phyloP scores from a whole-genome alignment of 192 early-diverging fungal genomes.

The Coemansia sp. region DNA sequence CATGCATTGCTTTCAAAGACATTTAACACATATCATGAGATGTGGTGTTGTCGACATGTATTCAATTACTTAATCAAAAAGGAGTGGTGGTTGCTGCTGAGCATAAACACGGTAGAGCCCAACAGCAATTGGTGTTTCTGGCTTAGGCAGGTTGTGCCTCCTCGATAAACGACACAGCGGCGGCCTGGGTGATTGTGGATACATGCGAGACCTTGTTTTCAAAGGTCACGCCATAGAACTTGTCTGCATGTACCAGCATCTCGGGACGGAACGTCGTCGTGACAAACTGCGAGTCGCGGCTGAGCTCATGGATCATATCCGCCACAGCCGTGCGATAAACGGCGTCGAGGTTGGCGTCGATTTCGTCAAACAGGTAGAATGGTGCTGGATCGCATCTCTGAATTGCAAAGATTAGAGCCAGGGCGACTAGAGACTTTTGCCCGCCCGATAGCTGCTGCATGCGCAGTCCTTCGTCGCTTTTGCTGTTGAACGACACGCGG shows the following conservation, averaged over 20 bases:
- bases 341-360: conserved; percentile 96
- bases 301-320: conserved; percentile 88
- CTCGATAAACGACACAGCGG: conserved; percentile 63
- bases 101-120: too few species aligned
- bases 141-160: conserved; percentile 22
- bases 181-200: conserved; percentile 66
- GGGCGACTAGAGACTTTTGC: conserved; percentile 96
- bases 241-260: conserved; percentile 84
- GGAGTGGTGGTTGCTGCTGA: too few species aligned
- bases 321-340: conserved; percentile 93
- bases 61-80: too few species aligned
- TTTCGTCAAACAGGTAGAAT: conserved; percentile 99
- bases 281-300: conserved; percentile 88
- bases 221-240: conserved; percentile 98
- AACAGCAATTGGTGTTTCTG: not conserved
- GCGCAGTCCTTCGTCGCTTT: conserved; percentile 76
- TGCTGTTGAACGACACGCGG: conserved; percentile 91
- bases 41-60: too few species aligned
- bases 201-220: conserved; percentile 91
- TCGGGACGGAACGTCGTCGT: conserved; percentile 98
- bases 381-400: conserved; percentile 98
- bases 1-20: too few species aligned
- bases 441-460: conserved; percentile 98
- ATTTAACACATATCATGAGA: too few species aligned
- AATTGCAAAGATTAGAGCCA: conserved; percentile 97